Conservation (phyloP, 208 protist genomes). For the Leptomonas pyrrhocoris region DNA sequence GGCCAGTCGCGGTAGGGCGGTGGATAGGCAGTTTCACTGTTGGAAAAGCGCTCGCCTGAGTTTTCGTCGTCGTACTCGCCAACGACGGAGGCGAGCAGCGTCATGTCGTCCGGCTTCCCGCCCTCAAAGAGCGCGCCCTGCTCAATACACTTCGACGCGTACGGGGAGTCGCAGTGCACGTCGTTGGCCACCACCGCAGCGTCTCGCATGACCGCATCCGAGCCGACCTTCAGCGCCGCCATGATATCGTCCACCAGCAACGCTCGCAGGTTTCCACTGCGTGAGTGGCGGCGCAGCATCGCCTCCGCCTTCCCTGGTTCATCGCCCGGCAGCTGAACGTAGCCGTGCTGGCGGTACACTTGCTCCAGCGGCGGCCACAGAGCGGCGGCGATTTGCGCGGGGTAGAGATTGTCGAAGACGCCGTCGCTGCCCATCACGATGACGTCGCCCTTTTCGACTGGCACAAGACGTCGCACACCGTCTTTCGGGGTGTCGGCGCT, state of each 20-base stretch:
- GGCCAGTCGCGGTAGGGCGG: conserved; percentile 74
- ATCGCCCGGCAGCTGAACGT: conserved; percentile 2
- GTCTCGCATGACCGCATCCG: conserved; percentile 40
- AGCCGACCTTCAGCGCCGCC: conserved; percentile 39
- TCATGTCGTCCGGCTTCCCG: conserved; percentile 85
- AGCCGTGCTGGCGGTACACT: conserved; percentile 39
- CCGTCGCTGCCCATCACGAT: conserved; percentile 76
- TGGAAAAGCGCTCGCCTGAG: conserved; percentile 47
- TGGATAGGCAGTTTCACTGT: conserved; percentile 47
- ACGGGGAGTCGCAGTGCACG: conserved; percentile 58
- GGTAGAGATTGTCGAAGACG: conserved; percentile 79
- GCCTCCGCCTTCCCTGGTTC: conserved; percentile 3
- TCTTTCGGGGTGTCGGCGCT: conserved; percentile 59
- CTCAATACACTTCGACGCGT: conserved; percentile 68
- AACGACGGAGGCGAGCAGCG: conserved; percentile 63
- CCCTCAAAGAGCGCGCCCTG: conserved; percentile 67
- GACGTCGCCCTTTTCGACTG: conserved; percentile 58
- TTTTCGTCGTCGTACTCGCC: conserved; percentile 48
- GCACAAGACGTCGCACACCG: conserved; percentile 43
- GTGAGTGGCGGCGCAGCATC: background rate
- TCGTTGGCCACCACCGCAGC: conserved; percentile 47
- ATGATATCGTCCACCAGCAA: conserved; percentile 50
- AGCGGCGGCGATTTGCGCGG: conserved; percentile 34
- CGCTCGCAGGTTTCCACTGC: conserved; percentile 28
- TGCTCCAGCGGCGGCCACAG: conserved; percentile 45